phyloP scores from a whole-genome alignment of 257 asterid species.

The Solanum sparsipilum region DNA sequence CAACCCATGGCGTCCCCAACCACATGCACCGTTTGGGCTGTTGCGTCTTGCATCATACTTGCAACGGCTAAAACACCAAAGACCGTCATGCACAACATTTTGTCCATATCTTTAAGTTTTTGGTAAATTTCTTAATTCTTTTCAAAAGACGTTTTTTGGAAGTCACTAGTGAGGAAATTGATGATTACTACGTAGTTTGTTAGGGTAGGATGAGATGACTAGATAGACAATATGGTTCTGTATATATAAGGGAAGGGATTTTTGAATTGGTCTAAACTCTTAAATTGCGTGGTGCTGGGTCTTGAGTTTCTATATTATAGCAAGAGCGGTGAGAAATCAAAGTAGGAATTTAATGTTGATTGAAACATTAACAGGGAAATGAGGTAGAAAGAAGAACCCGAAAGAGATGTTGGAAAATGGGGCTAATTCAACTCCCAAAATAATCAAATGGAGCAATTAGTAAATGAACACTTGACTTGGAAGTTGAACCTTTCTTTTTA shows the following conservation, averaged over 20 bases:
- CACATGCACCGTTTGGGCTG: constrained; percentile 17
- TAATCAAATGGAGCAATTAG: not conserved
- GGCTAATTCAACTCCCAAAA: not conserved
- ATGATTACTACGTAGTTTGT: not conserved
- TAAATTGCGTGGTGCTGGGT: not conserved
- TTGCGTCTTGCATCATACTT: not conserved
- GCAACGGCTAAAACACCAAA: constrained; percentile 6
- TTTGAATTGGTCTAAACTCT: not conserved
- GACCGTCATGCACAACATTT: not conserved
- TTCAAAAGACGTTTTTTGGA: not conserved
- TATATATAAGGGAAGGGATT: not conserved
- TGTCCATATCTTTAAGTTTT: not conserved
- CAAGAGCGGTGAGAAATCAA: not conserved
- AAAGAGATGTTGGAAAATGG: not conserved
- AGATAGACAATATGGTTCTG: not conserved
- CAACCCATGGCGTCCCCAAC: constrained; percentile 34
- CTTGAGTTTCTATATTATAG: not conserved
- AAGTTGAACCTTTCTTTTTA: not conserved
- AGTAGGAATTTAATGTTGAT: not conserved
- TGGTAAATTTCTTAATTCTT: not conserved
- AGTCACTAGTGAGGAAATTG: not conserved
- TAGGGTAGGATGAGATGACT: not conserved
- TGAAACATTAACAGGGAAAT: not conserved
- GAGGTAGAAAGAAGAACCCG: not conserved
- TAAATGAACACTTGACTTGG: not conserved